phyloP scores from a whole-genome alignment of 805 yeast species.

The Lachancea fermentati region DNA sequence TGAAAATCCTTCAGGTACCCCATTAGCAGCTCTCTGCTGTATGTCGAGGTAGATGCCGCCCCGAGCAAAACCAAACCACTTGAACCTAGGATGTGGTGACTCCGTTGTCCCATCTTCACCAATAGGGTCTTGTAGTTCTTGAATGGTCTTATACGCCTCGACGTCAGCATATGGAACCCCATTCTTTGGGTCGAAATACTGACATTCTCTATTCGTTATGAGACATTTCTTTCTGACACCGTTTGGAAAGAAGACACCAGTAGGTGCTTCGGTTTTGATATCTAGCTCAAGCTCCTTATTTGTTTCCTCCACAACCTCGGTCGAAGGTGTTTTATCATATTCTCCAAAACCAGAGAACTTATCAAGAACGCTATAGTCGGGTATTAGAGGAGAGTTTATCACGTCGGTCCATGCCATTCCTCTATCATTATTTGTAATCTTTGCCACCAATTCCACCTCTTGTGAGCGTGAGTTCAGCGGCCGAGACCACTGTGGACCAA shows the following conservation, averaged over 20 bases:
- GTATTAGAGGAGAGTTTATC: constrained; percentile 42
- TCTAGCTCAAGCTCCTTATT: constrained; percentile 44
- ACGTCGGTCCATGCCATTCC: constrained; percentile 29
- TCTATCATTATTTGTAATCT: constrained; percentile 25
- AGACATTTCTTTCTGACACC: constrained; percentile 64
- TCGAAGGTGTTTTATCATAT: constrained; percentile 37
- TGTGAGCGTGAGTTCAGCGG: constrained; percentile 50
- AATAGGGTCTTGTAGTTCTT: constrained; percentile 51
- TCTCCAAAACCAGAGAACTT: constrained; percentile 57
- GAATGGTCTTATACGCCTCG: constrained; percentile 68
- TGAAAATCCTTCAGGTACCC: constrained; percentile 82
- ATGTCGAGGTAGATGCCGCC: constrained; percentile 45
- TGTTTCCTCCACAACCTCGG: constrained; percentile 40
- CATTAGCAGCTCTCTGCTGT: constrained; percentile 58
- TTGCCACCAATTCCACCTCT: constrained; percentile 45
- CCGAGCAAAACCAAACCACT: constrained; percentile 45
- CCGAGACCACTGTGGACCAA: constrained; percentile 54
- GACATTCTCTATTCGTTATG: constrained; percentile 61
- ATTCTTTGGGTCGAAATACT: constrained; percentile 80
- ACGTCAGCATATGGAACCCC: constrained; percentile 84
- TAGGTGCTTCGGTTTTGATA: constrained; percentile 65
- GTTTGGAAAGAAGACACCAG: constrained; percentile 65
- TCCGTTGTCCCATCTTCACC: constrained; percentile 39
- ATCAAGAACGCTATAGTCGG: constrained; percentile 30
- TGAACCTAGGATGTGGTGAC: constrained; percentile 29